phyloP scores from a whole-genome alignment of 208 protist genomes.

The Trypanosoma caninum region DNA sequence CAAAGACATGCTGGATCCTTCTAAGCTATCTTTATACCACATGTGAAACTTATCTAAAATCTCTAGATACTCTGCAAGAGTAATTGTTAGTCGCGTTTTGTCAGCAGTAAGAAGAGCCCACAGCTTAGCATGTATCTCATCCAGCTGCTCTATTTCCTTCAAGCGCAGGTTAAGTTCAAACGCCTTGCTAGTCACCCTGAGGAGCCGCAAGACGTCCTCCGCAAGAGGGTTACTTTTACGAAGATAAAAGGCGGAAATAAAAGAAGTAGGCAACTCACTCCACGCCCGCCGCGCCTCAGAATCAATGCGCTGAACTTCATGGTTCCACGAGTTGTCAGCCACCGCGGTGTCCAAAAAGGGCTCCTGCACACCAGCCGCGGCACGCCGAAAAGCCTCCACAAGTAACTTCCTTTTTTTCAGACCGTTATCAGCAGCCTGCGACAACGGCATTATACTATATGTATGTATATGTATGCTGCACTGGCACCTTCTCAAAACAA shows the following conservation, averaged over 20 bases:
- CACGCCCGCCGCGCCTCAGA: constrained; percentile 28
- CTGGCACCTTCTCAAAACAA: too few relatives aligned
- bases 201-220: constrained; percentile 43
- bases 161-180: constrained; percentile 81
- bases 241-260: constrained; percentile 64
- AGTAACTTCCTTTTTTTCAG: too few relatives aligned
- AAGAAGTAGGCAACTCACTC: constrained; percentile 7
- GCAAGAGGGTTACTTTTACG: constrained; percentile 43
- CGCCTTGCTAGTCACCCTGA: constrained; percentile 60
- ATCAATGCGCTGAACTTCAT: constrained; percentile 54
- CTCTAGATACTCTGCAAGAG: constrained; percentile 52
- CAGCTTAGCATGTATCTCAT: constrained; percentile 69
- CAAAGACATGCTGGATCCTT: constrained; percentile 6
- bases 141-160: constrained; percentile 72
- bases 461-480: too few relatives aligned
- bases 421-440: too few relatives aligned
- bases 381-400: constrained; percentile 20
- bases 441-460: too few relatives aligned
- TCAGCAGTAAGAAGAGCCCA: constrained; percentile 59
- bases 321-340: constrained; percentile 14
- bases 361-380: constrained; percentile 11
- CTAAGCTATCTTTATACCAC: constrained; percentile 20
- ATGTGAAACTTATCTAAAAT: constrained; percentile 48
- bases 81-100: constrained; percentile 43
- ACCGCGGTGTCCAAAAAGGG: constrained; percentile 9